Evolutionary conservation across 2,329 filamentous ascomycete genomes (phyloP).

Genomic region (Zymoseptoria brevis): DNA sequence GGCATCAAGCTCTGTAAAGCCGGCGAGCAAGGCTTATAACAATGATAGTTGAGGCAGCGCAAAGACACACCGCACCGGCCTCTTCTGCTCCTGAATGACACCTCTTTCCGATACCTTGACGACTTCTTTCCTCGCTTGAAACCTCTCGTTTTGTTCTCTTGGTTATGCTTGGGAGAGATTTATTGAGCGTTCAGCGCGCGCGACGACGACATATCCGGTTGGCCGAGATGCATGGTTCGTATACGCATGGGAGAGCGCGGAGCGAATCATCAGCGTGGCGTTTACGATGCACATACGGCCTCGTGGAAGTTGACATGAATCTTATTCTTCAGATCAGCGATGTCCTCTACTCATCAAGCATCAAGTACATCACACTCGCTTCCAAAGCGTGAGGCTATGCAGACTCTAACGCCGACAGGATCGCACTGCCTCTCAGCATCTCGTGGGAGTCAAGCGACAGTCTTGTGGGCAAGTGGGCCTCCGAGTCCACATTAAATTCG

Average conservation of each 20-base stretch:
- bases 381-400: not conserved
- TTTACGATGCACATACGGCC: not conserved
- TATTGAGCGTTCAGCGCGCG: not conserved
- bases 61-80: conserved; percentile 1
- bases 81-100: conserved; percentile 8
- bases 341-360: not conserved
- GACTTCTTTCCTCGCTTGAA: conserved; percentile 1
- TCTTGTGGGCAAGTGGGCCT: not conserved
- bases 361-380: not conserved
- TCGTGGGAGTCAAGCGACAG: not conserved
- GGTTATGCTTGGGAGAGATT: not conserved
- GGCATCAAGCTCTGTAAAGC: conserved; percentile 97
- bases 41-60: conserved; percentile 17
- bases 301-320: not conserved
- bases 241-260: not conserved
- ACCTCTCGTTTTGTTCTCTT: not conserved
- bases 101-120: conserved; percentile 1
- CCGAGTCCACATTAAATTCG: not conserved
- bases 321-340: not conserved
- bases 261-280: not conserved
- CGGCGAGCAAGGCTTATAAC: conserved; percentile 84
- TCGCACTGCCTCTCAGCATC: not conserved
- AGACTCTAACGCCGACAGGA: not conserved
- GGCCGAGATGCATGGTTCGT: not conserved
- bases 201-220: not conserved